Percentiles rank a stretch among this genome's conserved stretches.
These are phyloP conservation scores for Acanthamoeba triangularis DNA, from an alignment of 208 protist species.

Conservation along the genomic window DNA sequence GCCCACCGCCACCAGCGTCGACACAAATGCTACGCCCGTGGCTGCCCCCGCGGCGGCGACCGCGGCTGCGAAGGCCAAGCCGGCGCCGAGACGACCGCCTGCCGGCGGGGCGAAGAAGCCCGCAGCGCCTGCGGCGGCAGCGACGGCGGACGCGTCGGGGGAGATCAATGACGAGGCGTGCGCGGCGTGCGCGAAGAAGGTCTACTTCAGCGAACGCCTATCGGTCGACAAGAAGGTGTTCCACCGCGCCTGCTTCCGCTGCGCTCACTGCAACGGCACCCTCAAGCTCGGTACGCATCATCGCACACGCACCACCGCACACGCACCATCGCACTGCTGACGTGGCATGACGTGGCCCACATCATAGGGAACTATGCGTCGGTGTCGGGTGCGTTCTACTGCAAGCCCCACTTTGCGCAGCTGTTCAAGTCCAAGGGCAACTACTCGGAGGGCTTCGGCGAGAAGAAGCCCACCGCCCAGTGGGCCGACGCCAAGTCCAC, in stretches of 20 bases:
- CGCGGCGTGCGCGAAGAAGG: constrained; percentile 47
- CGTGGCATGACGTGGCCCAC: background rate
- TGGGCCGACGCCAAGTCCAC: constrained; percentile 68
- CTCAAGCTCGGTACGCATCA: constrained; percentile 38
- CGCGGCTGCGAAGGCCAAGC: background rate
- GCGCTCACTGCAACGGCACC: constrained; percentile 54
- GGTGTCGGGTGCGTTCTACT: constrained; percentile 37
- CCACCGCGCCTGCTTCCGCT: constrained; percentile 63
- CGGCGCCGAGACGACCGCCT: background rate
- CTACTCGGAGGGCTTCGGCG: constrained; percentile 86
- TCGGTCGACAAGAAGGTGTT: constrained; percentile 20
- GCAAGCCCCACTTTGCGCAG: constrained; percentile 82
- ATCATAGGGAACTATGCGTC: constrained; percentile 41
- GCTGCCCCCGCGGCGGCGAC: background rate
- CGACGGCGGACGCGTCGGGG: background rate
- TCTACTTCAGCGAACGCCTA: constrained; percentile 39
- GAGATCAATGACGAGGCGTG: constrained; percentile 28
- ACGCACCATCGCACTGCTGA: background rate
- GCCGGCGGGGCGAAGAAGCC: background rate
- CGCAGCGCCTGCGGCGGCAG: background rate
- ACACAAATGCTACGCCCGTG: background rate
- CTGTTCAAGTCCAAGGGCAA: constrained; percentile 87
- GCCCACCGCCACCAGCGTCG: background rate
- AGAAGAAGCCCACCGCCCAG: constrained; percentile 76
- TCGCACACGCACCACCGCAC: no score